Base-by-base conservation (phyloP, 345 rosid genomes). In the Angophora floribunda region DNA sequence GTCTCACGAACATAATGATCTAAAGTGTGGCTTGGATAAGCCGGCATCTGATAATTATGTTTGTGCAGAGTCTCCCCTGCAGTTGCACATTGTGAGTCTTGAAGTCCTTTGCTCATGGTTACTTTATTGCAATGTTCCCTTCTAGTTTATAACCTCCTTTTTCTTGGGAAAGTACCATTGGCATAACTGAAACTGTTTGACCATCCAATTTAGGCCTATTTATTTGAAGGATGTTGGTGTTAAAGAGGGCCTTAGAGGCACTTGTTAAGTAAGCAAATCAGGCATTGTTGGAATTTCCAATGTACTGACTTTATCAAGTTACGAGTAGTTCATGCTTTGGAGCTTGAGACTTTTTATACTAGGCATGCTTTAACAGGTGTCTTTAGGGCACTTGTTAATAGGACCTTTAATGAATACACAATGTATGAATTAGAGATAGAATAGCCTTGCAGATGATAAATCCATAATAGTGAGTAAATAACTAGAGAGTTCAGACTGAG, bases 21-120 rank as follows among this genome's bases (percentile, higher is more conserved):
- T 90, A 30, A 94, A 92, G 85, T 90, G 90, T 90, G 92, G 85
- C 79, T 85, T 95, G 88, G 96, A 92, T 80, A 94, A 92, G 85
- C 92, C 97, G 49, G 88, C 93, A 44, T 91, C 95, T 24, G 94
- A 93, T 90, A 92, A 87, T 75, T 91, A 93, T 89, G 91, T 93
- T 86, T 91, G 90, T 86, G 85, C 97, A 9, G 98, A 95, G 92
- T 88, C 95, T 88, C 99, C 99, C 84, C 92, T 98, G 91, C 93
- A 98, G 89, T 92, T 98, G 92, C 99, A 98, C 91, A 94, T 98
- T 90, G 99, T 98, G 91, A 94, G 99, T 92, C 88, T 90, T 57
- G 87, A 53, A 86, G 85, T 26, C 75, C 82, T 55, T 65, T 89
- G 87, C 24, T 52, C 24, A 5, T 85, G 45, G 86, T 75, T 75